Base-by-base conservation (phyloP, 192 early-diverging fungal genomes). In the Coemansia sp. region DNA sequence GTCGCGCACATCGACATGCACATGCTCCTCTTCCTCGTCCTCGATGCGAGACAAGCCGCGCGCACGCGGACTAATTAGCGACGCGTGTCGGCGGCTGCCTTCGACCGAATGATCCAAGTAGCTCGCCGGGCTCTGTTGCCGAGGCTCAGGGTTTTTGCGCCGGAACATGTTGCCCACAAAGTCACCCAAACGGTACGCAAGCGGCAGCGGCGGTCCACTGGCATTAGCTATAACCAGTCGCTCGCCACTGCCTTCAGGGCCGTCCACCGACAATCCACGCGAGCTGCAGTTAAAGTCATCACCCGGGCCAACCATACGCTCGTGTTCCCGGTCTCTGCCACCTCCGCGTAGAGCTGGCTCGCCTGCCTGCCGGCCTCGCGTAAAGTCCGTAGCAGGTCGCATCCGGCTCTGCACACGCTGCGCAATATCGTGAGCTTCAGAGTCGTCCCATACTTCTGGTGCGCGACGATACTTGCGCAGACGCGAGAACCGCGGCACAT, bases 371-470 rank as follows among this genome's bases (percentile, higher is more conserved):
- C 62, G 62, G 16, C 52, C 38, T 22, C 16, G 51, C 21, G 41
- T 59, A 27, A 29, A 59, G 29, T 14, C 23, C 5, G 16, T 21
- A 21, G 16, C 45, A 4, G 58, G 39, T 35, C 47, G 47, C 31
- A 67, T 50, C 6, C 62, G 59, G 25, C 56, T 49, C 21, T 39
- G 39, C n/a, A 80, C 77, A 12, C 65, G 64, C 58, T 69, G 55
- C 39, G 66, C 69, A 45, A 81, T 81, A 2, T 65, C 62, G 39
- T 65, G 73, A 1, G 78, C 78, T n/a, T 81, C 78, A 2, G 57
- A 49, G 52, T 81, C 78, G 63, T 81, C 78, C 78, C 78, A 81
- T 9, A 81, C 78, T 27, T 81, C 78, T 8, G 72, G 65, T 9
- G 78, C 78, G 1, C 78, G 65, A 1, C 69, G 57, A 53, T 71